Evolutionary conservation across 441 rosid genomes (phyloP), one percentile per base, ranked within the genome.

Genomic region (Metrosideros polymorpha): DNA sequence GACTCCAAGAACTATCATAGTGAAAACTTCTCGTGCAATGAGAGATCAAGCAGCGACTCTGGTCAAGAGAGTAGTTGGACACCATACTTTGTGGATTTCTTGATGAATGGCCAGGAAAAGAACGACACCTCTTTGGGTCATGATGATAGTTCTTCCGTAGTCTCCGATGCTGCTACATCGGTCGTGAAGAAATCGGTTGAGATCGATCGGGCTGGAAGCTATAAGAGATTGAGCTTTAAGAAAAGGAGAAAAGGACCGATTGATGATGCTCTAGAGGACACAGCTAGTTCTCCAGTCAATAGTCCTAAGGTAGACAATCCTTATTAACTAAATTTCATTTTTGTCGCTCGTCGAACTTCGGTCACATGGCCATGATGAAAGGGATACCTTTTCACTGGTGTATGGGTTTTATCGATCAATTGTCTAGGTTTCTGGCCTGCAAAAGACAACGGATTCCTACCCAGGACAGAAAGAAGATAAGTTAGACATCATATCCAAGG

Each of bases 191-290:
- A 71, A n/a, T 22, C 49, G 2, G 15, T 39, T 9, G 17, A 71
- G 47, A 22, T 39, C 9, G 17, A 39, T 71, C 79, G 39, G n/a
- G 79, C 79, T 1, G 17, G 79, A 71, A 71, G 29, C 79, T 22
- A n/a, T 39, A 71, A 71, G 47, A 22, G 79, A 71, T 39, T 71
- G 79, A 71, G 79, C 43, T 75, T 87, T 39, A 84, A 39, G 83
- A 84, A 79, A 82, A 87, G 84, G 84, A 84, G 56, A 84, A 52
- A 52, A 54, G 50, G 83, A 39, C 55, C 7, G 3, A 61, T 83
- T 6, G 85, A 84, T 45, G 88, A 87, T 19, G 88, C 83, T 55
- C 50, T 87, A 15, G 88, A 84, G 86, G 88, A 87, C 42, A 87
- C 88, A 29, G 88, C 88, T 56, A 83, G 86, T 84, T 87, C 86